Evolutionary conservation across 2,329 filamentous ascomycete species (phyloP).

Genomic region (Alternaria tenuissima): DNA sequence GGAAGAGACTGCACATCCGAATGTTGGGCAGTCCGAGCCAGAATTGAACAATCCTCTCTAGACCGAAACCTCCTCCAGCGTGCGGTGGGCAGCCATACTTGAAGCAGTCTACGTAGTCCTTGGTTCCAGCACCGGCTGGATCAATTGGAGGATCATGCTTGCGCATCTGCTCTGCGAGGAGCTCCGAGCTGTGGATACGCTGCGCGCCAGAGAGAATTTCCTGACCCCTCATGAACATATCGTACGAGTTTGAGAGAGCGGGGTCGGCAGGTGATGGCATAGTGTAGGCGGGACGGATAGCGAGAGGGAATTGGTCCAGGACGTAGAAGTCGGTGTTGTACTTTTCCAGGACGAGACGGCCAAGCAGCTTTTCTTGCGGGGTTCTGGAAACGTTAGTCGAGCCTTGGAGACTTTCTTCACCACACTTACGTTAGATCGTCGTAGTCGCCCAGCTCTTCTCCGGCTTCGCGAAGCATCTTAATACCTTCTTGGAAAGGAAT

Average conservation of each 20-base stretch:
- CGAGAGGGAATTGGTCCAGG: slow-evolving; percentile 93
- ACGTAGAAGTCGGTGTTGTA: slow-evolving; percentile 97
- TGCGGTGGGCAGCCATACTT: slow-evolving; percentile 70
- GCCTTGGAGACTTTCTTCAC: background rate
- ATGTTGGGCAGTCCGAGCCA: slow-evolving; percentile 72
- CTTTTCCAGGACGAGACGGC: slow-evolving; percentile 84
- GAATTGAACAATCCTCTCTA: slow-evolving; percentile 73
- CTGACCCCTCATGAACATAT: slow-evolving; percentile 76
- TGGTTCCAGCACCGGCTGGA: slow-evolving; percentile 65
- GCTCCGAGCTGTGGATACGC: slow-evolving; percentile 69
- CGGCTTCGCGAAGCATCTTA: slow-evolving; percentile 77
- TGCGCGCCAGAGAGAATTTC: slow-evolving; percentile 74
- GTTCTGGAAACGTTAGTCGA: slow-evolving; percentile 56
- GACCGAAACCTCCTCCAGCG: slow-evolving; percentile 69
- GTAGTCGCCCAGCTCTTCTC: slow-evolving; percentile 76
- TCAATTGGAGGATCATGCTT: slow-evolving; percentile 65
- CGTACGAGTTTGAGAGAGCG: slow-evolving; percentile 68
- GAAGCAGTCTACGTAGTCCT: slow-evolving; percentile 71
- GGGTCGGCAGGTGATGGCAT: slow-evolving; percentile 67
- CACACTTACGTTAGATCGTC: slow-evolving; percentile 71
- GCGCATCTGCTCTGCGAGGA: slow-evolving; percentile 66
- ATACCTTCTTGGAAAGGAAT: slow-evolving; percentile 82
- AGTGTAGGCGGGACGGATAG: slow-evolving; percentile 90
- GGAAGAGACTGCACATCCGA: slow-evolving; percentile 68
- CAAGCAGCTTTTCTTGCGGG: slow-evolving; percentile 87